Conservation (phyloP, 1,284 basidiomycete species). For the Microbotryum violaceum region DNA sequence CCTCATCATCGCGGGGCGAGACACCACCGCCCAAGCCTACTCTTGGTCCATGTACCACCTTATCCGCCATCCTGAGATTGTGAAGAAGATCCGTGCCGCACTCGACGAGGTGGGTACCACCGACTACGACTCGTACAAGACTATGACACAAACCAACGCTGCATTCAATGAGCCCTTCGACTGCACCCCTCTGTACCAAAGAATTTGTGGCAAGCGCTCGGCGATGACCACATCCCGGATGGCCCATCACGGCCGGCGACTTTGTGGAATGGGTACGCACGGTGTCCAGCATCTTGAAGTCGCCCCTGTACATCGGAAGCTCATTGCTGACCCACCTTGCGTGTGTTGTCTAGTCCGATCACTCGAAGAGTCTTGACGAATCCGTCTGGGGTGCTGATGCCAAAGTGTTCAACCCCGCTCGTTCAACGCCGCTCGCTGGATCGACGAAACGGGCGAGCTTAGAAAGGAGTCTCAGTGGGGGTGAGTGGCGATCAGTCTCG, state of each 20-base stretch:
- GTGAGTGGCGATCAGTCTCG: conserved; percentile 6
- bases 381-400: conserved; percentile 31
- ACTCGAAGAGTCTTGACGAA: conserved; percentile 18
- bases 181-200: conserved; percentile 10
- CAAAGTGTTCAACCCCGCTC: conserved; percentile 24
- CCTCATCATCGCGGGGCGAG: conserved; percentile 27
- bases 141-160: conserved; percentile 13
- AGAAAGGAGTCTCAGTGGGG: conserved; percentile 26
- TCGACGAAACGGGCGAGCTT: conserved; percentile 24
- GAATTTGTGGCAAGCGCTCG: conserved; percentile 19
- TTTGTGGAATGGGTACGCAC: neutral
- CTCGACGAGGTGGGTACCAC: conserved; percentile 6
- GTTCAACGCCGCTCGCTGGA: conserved; percentile 30
- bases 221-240: conserved; percentile 27
- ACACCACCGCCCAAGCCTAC: neutral
- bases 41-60: conserved; percentile 11
- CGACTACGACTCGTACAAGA: conserved; percentile 21
- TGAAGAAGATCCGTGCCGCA: conserved; percentile 10
- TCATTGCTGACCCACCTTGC: neutral
- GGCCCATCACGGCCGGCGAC: conserved; percentile 31
- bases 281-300: neutral
- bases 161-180: conserved; percentile 22
- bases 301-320: neutral
- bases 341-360: conserved; percentile 20
- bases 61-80: neutral